Evolutionary conservation across 495 filamentous ascomycete genomes (phyloP).

Genomic region (Penicillium waksmanii): DNA sequence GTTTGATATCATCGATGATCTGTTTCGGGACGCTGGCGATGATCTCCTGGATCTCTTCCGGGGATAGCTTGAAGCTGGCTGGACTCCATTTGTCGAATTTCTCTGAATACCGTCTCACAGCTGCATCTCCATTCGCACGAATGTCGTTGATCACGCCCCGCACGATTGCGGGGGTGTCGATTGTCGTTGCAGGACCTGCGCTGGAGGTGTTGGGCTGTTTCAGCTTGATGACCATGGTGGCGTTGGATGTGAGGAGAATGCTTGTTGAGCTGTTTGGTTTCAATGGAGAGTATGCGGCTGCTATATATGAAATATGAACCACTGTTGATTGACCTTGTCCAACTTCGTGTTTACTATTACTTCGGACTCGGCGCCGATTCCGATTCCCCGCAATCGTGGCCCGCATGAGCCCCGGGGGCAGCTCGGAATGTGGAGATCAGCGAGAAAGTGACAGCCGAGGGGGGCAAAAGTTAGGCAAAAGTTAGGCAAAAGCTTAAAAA

Average conservation of each 20-base stretch:
- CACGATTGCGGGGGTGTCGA: slow-evolving; percentile 38
- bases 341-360: slow-evolving; percentile 2
- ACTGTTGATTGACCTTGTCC: not conserved
- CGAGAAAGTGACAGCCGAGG: not conserved
- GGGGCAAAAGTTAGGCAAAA: not conserved
- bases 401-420: slow-evolving; percentile 8
- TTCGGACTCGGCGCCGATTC: slow-evolving; percentile 26
- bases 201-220: slow-evolving; percentile 17
- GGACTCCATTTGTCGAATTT: slow-evolving; percentile 61
- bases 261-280: not conserved
- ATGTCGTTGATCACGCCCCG: slow-evolving; percentile 54
- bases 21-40: slow-evolving; percentile 38
- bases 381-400: slow-evolving; percentile 19
- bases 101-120: slow-evolving; percentile 53
- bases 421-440: slow-evolving; percentile 25
- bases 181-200: slow-evolving; percentile 9
- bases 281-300: not conserved
- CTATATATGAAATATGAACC: slow-evolving; percentile 4
- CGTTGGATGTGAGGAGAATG: not conserved
- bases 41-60: slow-evolving; percentile 26
- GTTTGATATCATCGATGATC: slow-evolving; percentile 55
- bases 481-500: no score
- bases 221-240: slow-evolving; percentile 20
- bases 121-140: slow-evolving; percentile 46
- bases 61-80: slow-evolving; percentile 44